Evolutionary conservation across 345 rosid species (phyloP).

Genomic region (Eutrema japonicum): DNA sequence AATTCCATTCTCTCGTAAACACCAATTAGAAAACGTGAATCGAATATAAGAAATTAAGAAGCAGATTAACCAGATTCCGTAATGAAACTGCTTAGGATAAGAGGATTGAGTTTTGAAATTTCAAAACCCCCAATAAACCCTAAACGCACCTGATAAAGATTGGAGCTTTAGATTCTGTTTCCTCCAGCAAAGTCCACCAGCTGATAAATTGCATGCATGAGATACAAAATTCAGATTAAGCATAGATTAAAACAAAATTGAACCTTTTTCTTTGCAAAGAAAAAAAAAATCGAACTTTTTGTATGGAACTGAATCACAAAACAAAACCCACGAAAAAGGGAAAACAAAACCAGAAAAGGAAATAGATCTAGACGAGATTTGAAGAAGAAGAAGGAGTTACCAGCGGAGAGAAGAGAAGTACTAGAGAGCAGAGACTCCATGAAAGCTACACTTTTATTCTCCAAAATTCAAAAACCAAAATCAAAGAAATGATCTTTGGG

Average conservation of each 20-base stretch:
- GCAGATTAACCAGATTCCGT: not conserved
- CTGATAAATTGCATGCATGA: slow-evolving; percentile 44
- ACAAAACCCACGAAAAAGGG: not conserved
- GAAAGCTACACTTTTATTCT: not conserved
- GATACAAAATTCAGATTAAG: slow-evolving; percentile 20
- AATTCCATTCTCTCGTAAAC: not conserved
- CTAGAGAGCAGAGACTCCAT: slow-evolving; percentile 69
- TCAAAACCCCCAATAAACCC: not conserved
- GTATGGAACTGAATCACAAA: slow-evolving; percentile 24
- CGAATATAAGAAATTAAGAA: slow-evolving; percentile 10
- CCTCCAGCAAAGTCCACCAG: slow-evolving; percentile 35
- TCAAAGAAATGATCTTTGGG: slow-evolving; percentile 14
- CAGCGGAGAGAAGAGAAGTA: slow-evolving; percentile 46
- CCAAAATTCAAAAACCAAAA: slow-evolving; percentile 5
- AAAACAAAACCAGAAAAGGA: slow-evolving; percentile 3
- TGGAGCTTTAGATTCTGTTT: slow-evolving; percentile 41
- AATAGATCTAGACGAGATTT: slow-evolving; percentile 7
- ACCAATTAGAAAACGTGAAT: not conserved
- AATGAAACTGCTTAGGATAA: slow-evolving; percentile 7
- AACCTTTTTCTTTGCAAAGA: not conserved
- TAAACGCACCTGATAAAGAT: slow-evolving; percentile 39
- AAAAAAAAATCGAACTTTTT: slow-evolving; percentile 7
- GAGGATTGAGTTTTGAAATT: not conserved
- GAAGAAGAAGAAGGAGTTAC: slow-evolving; percentile 38
- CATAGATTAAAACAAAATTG: slow-evolving; percentile 1